Evolutionary conservation across 148 eudicot genomes (phyloP), one percentile per base, ranked within the genome.

Genomic region (Mesembryanthemum crystallinum): DNA sequence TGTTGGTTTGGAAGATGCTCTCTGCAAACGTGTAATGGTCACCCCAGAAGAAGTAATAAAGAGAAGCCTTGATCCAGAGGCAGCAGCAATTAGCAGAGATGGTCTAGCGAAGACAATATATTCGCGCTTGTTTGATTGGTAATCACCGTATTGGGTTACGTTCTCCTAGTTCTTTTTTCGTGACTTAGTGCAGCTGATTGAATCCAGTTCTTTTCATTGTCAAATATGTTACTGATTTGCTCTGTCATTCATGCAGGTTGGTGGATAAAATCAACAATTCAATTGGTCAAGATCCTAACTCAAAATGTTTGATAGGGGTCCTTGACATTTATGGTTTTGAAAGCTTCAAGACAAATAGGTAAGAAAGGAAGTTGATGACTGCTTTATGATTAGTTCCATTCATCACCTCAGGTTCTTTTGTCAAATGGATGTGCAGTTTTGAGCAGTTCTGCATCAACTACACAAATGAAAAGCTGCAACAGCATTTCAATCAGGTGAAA

Each of bases 291-390:
- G 99, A 95, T 90, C 88, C 94, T 33, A 87, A 82, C 73, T 95
- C 97, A 43, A 90, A 74, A 68, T 89, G 86, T 79, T 84, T 95
- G 82, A 95, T 95, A 47, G 99, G 99, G 69, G 97, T 95, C 81
- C 99, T 95, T 85, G 99, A 95, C 83, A 95, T 95, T 35, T 95
- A 95, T 84, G 99, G 99, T 74, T 95, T 95, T 83, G 98, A 95
- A 85, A 95, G 99, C 89, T 95, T 95, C 73, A 92, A 90, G 82
- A 69, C 76, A 73, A 95, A 95, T 71, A 95, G 99, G 99, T 92
- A 88, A 78, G 76, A 27, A 28, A 74, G 70, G 39, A 60, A 75
- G 33, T 69, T 43, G 61, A 14, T 30, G 39, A 25, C 32, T 52
- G 29, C 17, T 8, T 27, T 67, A 15, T 76, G 33, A 5, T 67